Evolutionary conservation across 352 stramenopile genomes (phyloP).

Genomic region (Phytophthora fragariae): DNA sequence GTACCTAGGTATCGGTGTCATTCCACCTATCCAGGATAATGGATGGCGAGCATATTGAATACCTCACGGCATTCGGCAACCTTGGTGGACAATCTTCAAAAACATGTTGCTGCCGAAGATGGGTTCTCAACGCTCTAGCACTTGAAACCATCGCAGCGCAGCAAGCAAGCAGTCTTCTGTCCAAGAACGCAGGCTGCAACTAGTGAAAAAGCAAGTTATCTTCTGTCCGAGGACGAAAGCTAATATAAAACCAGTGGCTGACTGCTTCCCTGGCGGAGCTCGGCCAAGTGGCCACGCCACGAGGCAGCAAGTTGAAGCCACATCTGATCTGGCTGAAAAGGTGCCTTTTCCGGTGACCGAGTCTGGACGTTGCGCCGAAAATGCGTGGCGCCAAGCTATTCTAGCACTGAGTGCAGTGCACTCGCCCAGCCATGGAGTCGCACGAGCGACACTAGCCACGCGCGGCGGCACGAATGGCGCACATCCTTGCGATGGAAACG

Average conservation of each 20-base stretch:
- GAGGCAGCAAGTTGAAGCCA: not conserved
- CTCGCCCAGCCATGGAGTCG: not conserved
- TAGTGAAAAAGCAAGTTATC: not conserved
- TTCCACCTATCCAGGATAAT: no score
- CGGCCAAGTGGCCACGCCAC: not conserved
- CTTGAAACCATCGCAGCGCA: no score
- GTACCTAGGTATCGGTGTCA: no score
- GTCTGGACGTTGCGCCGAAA: conserved; percentile 7
- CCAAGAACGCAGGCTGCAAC: no score
- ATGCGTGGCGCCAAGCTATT: conserved; percentile 1
- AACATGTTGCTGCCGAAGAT: no score
- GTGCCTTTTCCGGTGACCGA: conserved; percentile 7
- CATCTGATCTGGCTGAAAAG: conserved; percentile 3
- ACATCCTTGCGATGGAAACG: conserved; percentile 1
- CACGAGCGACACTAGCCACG: not conserved
- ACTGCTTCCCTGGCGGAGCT: not conserved
- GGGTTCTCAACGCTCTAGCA: no score
- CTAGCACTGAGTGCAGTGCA: not conserved
- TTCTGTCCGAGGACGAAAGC: not conserved
- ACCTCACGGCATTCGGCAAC: no score
- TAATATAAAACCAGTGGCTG: not conserved
- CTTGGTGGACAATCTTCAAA: no score
- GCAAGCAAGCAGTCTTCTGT: no score
- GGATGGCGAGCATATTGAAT: no score
- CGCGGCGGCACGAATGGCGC: not conserved